A percentile compares a stretch with the other conserved stretches of the same genome.
Conservation (phyloP, 345 rosid genomes). For the Passiflora organensis region DNA sequence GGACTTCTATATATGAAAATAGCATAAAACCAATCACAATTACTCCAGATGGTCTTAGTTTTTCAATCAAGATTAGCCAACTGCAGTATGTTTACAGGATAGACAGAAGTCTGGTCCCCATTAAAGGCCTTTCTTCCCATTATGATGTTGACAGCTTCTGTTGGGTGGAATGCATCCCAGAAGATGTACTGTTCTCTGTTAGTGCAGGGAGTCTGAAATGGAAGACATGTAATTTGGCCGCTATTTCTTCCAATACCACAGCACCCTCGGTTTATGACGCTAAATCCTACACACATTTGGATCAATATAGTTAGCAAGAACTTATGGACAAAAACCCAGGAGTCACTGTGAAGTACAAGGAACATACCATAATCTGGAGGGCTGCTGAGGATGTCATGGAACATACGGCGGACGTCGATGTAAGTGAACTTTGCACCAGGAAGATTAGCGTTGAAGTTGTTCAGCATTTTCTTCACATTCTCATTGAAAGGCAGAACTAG, state of each 20-base stretch:
- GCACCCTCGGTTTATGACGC: conserved; percentile 70
- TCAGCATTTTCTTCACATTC: conserved; percentile 71
- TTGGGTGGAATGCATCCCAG: conserved; percentile 99
- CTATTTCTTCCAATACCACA: conserved; percentile 86
- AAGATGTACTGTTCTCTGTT: conserved; percentile 66
- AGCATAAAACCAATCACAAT: background rate
- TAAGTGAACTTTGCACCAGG: conserved; percentile 59
- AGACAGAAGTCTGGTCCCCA: conserved; percentile 51
- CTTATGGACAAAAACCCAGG: too few species aligned
- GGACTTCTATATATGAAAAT: background rate
- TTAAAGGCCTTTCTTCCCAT: conserved; percentile 70
- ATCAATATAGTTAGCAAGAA: background rate
- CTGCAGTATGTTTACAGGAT: conserved; percentile 72
- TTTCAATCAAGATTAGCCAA: conserved; percentile 45
- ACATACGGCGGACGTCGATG: conserved; percentile 56
- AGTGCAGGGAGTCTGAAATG: conserved; percentile 78
- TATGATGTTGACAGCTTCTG: conserved; percentile 76
- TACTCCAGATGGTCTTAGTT: background rate
- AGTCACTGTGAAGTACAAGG: too few species aligned
- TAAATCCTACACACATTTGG: conserved; percentile 55
- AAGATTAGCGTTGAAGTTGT: conserved; percentile 54
- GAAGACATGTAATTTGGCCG: conserved; percentile 92
- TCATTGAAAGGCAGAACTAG: conserved; percentile 71
- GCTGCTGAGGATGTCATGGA: conserved; percentile 49
- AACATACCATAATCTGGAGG: conserved; percentile 56